phyloP scores from a whole-genome alignment of 2,329 filamentous ascomycete genomes.

The Colletotrichum sp. region DNA sequence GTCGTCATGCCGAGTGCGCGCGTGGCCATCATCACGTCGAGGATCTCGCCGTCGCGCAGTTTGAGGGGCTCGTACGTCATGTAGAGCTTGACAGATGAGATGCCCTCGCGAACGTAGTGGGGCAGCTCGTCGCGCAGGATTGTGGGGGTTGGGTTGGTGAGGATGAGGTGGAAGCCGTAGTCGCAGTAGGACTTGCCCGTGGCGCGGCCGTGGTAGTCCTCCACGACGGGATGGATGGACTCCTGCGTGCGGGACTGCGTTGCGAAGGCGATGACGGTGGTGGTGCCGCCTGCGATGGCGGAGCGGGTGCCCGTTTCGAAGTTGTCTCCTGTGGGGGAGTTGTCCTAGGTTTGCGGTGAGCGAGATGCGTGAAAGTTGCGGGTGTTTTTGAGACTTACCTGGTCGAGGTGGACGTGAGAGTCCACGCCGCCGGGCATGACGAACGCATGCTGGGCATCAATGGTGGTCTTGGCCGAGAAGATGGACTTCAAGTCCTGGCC shows the following conservation, averaged over 20 bases:
- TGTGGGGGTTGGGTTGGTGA: conserved; percentile 46
- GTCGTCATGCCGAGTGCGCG: conserved; percentile 36
- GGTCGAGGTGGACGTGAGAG: conserved; percentile 44
- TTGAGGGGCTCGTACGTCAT: conserved; percentile 58
- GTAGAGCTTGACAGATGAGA: conserved; percentile 56
- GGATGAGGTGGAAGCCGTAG: conserved; percentile 60
- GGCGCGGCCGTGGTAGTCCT: conserved; percentile 51
- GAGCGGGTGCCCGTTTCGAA: conserved; percentile 52
- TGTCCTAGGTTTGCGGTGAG: not conserved
- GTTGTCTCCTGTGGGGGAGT: conserved; percentile 28
- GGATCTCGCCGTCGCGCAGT: conserved; percentile 52
- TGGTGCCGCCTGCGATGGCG: conserved; percentile 64
- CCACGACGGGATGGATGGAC: conserved; percentile 49
- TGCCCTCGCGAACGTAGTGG: conserved; percentile 41
- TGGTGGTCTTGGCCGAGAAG: not conserved
- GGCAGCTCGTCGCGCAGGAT: conserved; percentile 41
- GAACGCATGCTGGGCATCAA: conserved; percentile 9
- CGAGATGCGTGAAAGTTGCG: not conserved
- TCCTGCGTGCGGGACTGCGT: conserved; percentile 52
- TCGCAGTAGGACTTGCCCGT: conserved; percentile 55
- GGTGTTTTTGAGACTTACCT: conserved; percentile 36
- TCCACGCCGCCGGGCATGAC: conserved; percentile 42
- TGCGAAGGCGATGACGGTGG: conserved; percentile 64
- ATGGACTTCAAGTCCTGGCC: not conserved
- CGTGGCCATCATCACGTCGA: conserved; percentile 55